Evolutionary conservation across 306 rosid species (phyloP).

Genomic region (Casuarina cunninghamiana): DNA sequence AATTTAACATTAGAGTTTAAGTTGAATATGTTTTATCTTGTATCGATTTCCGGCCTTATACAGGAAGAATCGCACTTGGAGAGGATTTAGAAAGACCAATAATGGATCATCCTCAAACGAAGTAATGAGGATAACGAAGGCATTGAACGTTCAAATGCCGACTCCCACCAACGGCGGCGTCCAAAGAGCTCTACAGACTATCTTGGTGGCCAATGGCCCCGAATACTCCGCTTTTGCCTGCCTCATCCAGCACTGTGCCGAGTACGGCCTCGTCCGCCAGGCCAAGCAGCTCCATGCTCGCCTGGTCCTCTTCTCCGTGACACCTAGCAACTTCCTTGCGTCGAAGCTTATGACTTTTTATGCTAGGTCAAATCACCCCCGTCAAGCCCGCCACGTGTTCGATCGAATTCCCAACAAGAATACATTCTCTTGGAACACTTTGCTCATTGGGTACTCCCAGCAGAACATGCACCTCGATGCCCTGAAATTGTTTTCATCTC

Average conservation of each 20-base stretch:
- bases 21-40: too few species aligned
- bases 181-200: constrained; percentile 31
- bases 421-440: constrained; percentile 76
- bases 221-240: constrained; percentile 62
- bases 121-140: constrained; percentile 49
- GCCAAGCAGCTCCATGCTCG: constrained; percentile 85
- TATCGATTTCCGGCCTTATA: too few species aligned
- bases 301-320: constrained; percentile 58
- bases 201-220: constrained; percentile 28
- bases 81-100: not conserved
- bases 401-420: constrained; percentile 52
- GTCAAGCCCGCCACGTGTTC: constrained; percentile 66
- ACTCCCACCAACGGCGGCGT: constrained; percentile 21
- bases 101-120: not conserved
- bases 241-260: constrained; percentile 60
- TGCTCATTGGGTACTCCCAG: constrained; percentile 65
- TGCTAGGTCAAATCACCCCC: constrained; percentile 41
- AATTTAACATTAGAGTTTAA: too few species aligned
- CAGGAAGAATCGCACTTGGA: too few species aligned
- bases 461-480: constrained; percentile 45
- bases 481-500: constrained; percentile 51
- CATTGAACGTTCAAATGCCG: constrained; percentile 34
- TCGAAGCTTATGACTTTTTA: constrained; percentile 65
- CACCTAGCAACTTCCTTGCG: constrained; percentile 80
- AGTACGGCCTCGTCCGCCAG: constrained; percentile 52